phyloP scores from a whole-genome alignment of 495 filamentous ascomycete genomes.

The Penicillium flavigenum region DNA sequence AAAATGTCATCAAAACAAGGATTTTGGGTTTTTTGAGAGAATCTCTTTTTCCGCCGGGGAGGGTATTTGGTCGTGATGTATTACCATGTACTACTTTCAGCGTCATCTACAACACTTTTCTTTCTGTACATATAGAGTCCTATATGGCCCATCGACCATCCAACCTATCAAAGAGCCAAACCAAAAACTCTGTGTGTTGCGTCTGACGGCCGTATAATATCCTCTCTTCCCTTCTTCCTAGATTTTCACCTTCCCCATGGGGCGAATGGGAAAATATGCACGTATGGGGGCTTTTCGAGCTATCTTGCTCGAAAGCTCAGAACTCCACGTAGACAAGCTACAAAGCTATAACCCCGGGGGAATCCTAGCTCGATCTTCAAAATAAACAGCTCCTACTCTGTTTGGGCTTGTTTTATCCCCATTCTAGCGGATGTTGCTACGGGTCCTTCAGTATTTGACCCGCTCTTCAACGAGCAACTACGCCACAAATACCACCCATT shows the following conservation, averaged over 20 bases:
- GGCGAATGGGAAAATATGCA: neutral
- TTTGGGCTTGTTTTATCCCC: neutral
- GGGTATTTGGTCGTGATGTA: slow-evolving; percentile 40
- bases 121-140: slow-evolving; percentile 50
- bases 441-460: slow-evolving; percentile 10
- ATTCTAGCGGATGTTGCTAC: slow-evolving; percentile 1
- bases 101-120: slow-evolving; percentile 40
- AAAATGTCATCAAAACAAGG: slow-evolving; percentile 20
- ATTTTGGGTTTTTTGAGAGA: slow-evolving; percentile 22
- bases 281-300: neutral
- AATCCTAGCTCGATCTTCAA: slow-evolving; percentile 1
- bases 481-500: slow-evolving; percentile 18
- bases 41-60: slow-evolving; percentile 30
- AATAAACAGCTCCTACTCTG: slow-evolving; percentile 4
- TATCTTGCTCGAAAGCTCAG: slow-evolving; percentile 4
- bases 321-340: slow-evolving; percentile 13
- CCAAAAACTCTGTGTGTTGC: slow-evolving; percentile 39
- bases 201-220: slow-evolving; percentile 28
- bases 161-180: slow-evolving; percentile 37
- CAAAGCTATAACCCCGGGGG: slow-evolving; percentile 9
- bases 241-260: neutral
- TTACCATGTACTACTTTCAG: slow-evolving; percentile 45
- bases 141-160: slow-evolving; percentile 37
- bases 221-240: slow-evolving; percentile 8
- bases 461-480: slow-evolving; percentile 13